Conservation (phyloP, 2,329 filamentous ascomycete genomes). For the Claviceps cyperi region DNA sequence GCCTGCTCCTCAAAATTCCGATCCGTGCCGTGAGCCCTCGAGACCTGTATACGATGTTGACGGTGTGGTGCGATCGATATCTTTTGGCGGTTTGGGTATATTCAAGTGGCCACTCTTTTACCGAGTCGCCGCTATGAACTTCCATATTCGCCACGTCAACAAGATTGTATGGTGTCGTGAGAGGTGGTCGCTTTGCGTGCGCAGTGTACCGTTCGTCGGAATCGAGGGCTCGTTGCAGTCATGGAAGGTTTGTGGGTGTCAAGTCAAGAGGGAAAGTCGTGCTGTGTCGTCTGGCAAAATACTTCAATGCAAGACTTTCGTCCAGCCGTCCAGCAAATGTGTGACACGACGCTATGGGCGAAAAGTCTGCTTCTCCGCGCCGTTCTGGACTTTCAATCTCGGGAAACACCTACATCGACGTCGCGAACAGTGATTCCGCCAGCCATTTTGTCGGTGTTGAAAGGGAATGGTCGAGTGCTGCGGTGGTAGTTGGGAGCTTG, state of each 20-base stretch:
- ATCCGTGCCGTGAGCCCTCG: slow-evolving; percentile 7
- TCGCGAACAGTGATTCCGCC: slow-evolving; percentile 72
- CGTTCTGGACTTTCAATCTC: slow-evolving; percentile 7
- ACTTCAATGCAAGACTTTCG: background rate
- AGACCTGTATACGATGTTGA: background rate
- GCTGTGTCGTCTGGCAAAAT: background rate
- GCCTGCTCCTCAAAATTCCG: slow-evolving; percentile 42
- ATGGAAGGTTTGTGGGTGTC: slow-evolving; percentile 2
- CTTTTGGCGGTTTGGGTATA: no score
- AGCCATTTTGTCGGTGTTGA: slow-evolving; percentile 55
- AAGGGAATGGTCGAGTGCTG: slow-evolving; percentile 10
- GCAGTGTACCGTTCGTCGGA: background rate
- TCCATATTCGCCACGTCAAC: background rate
- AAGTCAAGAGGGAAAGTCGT: slow-evolving; percentile 1
- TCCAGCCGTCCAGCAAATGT: background rate
- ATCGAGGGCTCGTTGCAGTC: background rate
- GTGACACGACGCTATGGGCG: background rate
- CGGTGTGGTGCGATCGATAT: no score
- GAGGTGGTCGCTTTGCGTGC: background rate
- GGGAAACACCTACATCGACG: slow-evolving; percentile 56
- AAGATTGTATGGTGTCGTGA: background rate
- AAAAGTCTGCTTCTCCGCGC: background rate
- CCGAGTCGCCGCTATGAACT: no score
- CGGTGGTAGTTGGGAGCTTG: slow-evolving; percentile 13
- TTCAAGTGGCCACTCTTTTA: no score